phyloP scores from a whole-genome alignment of 208 protist species.

The Trypanosomatidae sp. region DNA sequence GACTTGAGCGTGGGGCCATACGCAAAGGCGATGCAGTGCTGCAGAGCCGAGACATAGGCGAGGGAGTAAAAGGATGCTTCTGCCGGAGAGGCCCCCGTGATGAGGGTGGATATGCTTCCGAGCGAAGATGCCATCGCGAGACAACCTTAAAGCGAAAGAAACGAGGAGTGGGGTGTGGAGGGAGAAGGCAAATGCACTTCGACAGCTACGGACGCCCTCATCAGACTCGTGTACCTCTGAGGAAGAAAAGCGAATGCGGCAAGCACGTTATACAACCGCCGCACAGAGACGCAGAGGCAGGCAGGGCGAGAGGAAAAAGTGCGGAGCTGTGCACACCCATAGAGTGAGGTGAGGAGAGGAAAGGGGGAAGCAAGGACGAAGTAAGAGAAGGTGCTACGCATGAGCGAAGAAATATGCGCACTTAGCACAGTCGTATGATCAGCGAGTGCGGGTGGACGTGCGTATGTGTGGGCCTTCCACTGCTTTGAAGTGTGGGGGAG shows the following conservation, averaged over 20 bases:
- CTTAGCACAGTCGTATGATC: not conserved
- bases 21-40: slow-evolving; percentile 19
- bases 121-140: not conserved
- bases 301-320: not conserved
- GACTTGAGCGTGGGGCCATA: slow-evolving; percentile 7
- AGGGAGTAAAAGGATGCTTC: slow-evolving; percentile 78
- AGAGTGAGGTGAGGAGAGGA: not conserved
- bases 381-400: not conserved
- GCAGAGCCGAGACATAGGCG: slow-evolving; percentile 60
- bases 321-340: not conserved
- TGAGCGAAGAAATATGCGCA: not conserved
- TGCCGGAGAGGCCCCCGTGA: slow-evolving; percentile 33
- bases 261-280: not conserved
- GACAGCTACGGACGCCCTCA: not conserved
- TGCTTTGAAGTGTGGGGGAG: not conserved
- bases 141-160: not conserved
- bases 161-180: not conserved
- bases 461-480: not conserved
- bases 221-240: not conserved
- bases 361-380: not conserved
- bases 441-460: not conserved
- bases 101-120: slow-evolving; percentile 10
- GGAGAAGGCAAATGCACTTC: not conserved
- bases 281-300: not conserved
- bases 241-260: not conserved